Evolutionary conservation across 495 filamentous ascomycete genomes (phyloP).

Genomic region (Daldinia decipiens): DNA sequence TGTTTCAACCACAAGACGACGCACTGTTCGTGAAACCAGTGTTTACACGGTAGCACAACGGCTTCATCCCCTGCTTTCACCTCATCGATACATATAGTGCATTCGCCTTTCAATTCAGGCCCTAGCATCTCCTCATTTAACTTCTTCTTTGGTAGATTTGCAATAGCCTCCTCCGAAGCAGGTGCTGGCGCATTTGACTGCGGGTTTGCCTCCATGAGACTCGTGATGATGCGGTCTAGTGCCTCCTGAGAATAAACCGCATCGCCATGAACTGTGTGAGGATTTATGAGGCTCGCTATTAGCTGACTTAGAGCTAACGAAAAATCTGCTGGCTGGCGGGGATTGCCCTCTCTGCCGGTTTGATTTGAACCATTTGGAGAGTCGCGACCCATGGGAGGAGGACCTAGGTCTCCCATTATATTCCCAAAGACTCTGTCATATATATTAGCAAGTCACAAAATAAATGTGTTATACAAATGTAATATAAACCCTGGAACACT

Average conservation of each 20-base stretch:
- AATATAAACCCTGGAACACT: background rate
- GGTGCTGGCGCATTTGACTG: slow-evolving; percentile 83
- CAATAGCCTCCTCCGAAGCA: slow-evolving; percentile 78
- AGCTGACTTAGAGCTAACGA: slow-evolving; percentile 51
- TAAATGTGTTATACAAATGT: background rate
- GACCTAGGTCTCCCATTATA: slow-evolving; percentile 27
- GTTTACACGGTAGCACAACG: slow-evolving; percentile 82
- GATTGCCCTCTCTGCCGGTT: slow-evolving; percentile 31
- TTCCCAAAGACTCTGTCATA: slow-evolving; percentile 35
- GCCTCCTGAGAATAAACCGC: slow-evolving; percentile 93
- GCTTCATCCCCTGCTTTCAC: slow-evolving; percentile 80
- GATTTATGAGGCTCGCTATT: slow-evolving; percentile 66
- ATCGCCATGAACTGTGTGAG: slow-evolving; percentile 73
- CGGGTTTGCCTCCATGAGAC: slow-evolving; percentile 83
- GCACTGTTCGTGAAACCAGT: slow-evolving; percentile 90
- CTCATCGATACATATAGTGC: slow-evolving; percentile 93
- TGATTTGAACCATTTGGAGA: slow-evolving; percentile 22
- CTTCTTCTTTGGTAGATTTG: slow-evolving; percentile 73
- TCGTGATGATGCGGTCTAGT: slow-evolving; percentile 85
- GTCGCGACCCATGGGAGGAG: slow-evolving; percentile 30
- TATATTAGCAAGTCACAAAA: background rate
- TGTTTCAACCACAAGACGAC: slow-evolving; percentile 82
- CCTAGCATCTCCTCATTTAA: slow-evolving; percentile 74
- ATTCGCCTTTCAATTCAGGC: slow-evolving; percentile 72
- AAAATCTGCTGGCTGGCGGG: slow-evolving; percentile 40